A percentile compares a stretch with the other conserved stretches of the same genome.
Conservation (phyloP, 371 early-diverging fungal species). For the Mucor irregularis region DNA sequence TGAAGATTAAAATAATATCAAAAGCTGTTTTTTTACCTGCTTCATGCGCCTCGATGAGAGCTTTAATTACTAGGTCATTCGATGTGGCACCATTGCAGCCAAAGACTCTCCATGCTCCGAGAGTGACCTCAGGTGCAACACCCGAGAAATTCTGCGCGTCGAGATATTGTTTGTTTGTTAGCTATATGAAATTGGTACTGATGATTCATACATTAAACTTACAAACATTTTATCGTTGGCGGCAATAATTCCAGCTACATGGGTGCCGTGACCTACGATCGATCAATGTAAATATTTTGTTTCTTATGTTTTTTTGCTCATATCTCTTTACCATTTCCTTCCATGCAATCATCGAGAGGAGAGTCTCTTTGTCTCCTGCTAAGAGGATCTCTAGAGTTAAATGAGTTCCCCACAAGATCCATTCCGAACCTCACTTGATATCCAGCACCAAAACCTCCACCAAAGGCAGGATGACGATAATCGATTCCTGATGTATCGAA, state of each 20-base stretch:
- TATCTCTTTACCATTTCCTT: constrained; percentile 19
- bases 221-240: constrained; percentile 46
- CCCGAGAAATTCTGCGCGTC: constrained; percentile 58
- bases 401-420: constrained; percentile 56
- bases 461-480: constrained; percentile 72
- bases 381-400: constrained; percentile 16
- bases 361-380: constrained; percentile 5
- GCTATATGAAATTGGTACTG: background rate
- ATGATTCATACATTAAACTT: background rate
- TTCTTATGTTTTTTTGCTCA: no score
- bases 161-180: background rate
- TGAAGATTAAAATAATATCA: background rate
- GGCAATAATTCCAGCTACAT: constrained; percentile 69
- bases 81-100: constrained; percentile 66
- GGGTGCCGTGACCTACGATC: constrained; percentile 57
- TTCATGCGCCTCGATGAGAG: constrained; percentile 64
- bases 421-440: constrained; percentile 57
- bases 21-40: constrained; percentile 40
- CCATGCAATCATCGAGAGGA: constrained; percentile 21
- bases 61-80: constrained; percentile 68
- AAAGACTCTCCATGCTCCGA: constrained; percentile 69
- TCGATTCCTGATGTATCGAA: constrained; percentile 38
- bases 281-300: background rate
- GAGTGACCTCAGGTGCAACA: constrained; percentile 65
- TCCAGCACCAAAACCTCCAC: constrained; percentile 64